Evolutionary conservation across 108 stramenopile genomes (phyloP).

Genomic region (Asterionellopsis glacialis): DNA sequence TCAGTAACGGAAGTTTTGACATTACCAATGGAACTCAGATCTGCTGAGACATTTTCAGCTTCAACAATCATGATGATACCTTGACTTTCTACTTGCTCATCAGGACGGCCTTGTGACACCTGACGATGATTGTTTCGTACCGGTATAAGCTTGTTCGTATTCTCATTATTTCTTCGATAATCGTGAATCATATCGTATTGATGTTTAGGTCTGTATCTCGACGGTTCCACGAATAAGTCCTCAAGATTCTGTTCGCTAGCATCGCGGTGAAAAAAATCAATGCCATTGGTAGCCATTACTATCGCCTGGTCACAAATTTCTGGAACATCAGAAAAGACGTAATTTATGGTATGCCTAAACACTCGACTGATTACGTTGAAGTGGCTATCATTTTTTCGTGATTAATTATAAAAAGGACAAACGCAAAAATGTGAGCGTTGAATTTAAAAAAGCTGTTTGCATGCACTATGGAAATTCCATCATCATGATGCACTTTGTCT

Average conservation of each 20-base stretch:
- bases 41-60: slow-evolving; percentile 44
- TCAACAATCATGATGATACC: slow-evolving; percentile 77
- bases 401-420: neutral
- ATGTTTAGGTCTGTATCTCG: slow-evolving; percentile 12
- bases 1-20: slow-evolving; percentile 12
- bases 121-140: slow-evolving; percentile 28
- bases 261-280: slow-evolving; percentile 59
- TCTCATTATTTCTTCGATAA: slow-evolving; percentile 46
- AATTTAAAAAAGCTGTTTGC: neutral
- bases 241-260: slow-evolving; percentile 23
- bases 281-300: slow-evolving; percentile 65
- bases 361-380: neutral
- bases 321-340: slow-evolving; percentile 49
- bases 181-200: slow-evolving; percentile 59
- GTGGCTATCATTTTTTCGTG: too few species aligned
- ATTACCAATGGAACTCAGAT: slow-evolving; percentile 15
- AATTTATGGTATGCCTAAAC: slow-evolving; percentile 13
- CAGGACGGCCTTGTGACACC: slow-evolving; percentile 30
- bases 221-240: slow-evolving; percentile 36
- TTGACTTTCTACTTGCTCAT: slow-evolving; percentile 46
- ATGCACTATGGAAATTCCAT: slow-evolving; percentile 47
- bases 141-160: slow-evolving; percentile 29
- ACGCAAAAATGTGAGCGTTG: neutral
- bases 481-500: slow-evolving; percentile 53
- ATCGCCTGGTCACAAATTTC: slow-evolving; percentile 71